These are phyloP conservation scores for Saprolegnia diclina DNA, from an alignment of 352 stramenopile genomes.

Conservation along the genomic window DNA sequence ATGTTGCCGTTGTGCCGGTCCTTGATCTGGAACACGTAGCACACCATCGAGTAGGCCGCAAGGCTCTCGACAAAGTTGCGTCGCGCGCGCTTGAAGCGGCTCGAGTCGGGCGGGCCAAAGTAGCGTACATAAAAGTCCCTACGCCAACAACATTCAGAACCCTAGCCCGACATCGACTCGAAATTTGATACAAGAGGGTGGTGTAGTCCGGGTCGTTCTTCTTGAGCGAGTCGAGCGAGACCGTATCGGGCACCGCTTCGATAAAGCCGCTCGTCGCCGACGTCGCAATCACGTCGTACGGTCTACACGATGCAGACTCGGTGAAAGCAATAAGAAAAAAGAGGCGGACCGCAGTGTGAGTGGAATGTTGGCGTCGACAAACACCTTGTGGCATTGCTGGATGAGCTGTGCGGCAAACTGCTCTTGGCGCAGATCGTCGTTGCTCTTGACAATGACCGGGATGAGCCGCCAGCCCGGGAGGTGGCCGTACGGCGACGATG, in stretches of 20 bases:
- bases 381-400: slow-evolving; percentile 76
- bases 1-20: slow-evolving; percentile 89
- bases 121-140: slow-evolving; percentile 91
- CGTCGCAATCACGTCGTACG: slow-evolving; percentile 85
- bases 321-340: not conserved
- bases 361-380: slow-evolving; percentile 31
- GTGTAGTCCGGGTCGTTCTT: slow-evolving; percentile 74
- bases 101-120: slow-evolving; percentile 80
- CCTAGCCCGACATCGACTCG: not conserved
- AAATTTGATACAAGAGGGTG: slow-evolving; percentile 33
- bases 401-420: slow-evolving; percentile 88
- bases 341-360: slow-evolving; percentile 32
- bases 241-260: slow-evolving; percentile 80
- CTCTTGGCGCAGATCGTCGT: slow-evolving; percentile 89
- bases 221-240: slow-evolving; percentile 89
- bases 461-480: slow-evolving; percentile 54
- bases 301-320: slow-evolving; percentile 52
- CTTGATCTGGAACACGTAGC: slow-evolving; percentile 85
- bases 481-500: slow-evolving; percentile 31
- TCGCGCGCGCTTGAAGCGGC: slow-evolving; percentile 56
- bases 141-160: slow-evolving; percentile 22
- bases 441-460: slow-evolving; percentile 87
- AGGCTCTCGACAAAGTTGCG: slow-evolving; percentile 85
- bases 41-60: slow-evolving; percentile 64
- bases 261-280: slow-evolving; percentile 73